Conservation (phyloP, 2,329 filamentous ascomycete species). For the Penicillium sp. region DNA sequence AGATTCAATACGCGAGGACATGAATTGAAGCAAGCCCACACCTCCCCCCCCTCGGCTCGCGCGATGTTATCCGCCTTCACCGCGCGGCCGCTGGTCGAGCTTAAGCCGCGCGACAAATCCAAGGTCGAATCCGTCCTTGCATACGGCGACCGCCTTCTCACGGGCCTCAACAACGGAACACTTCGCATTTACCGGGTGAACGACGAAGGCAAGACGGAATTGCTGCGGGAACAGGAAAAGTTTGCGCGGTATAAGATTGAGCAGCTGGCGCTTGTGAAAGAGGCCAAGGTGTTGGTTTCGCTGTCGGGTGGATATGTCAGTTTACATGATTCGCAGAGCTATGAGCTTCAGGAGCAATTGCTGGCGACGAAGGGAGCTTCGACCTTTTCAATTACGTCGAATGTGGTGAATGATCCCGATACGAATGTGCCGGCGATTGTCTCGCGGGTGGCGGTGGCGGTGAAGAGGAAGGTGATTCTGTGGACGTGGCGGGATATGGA, state of each 20-base stretch:
- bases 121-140: slow-evolving; percentile 94
- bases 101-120: slow-evolving; percentile 89
- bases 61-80: slow-evolving; percentile 95
- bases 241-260: slow-evolving; percentile 88
- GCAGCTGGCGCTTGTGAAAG: slow-evolving; percentile 91
- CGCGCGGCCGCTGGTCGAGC: slow-evolving; percentile 92
- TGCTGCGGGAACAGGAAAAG: slow-evolving; percentile 86
- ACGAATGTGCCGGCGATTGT: slow-evolving; percentile 91
- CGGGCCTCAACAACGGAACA: slow-evolving; percentile 82
- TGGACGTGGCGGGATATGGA: slow-evolving; percentile 98
- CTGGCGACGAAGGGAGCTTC: slow-evolving; percentile 80
- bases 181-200: slow-evolving; percentile 85
- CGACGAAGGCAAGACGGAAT: slow-evolving; percentile 60
- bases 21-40: slow-evolving; percentile 12
- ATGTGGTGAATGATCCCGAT: slow-evolving; percentile 82
- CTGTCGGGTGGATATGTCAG: slow-evolving; percentile 85
- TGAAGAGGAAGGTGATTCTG: slow-evolving; percentile 80
- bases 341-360: slow-evolving; percentile 73
- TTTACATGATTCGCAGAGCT: slow-evolving; percentile 81
- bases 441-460: slow-evolving; percentile 81
- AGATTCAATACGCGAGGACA: slow-evolving; percentile 3
- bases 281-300: slow-evolving; percentile 84
- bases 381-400: slow-evolving; percentile 87
- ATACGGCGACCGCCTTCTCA: slow-evolving; percentile 85
- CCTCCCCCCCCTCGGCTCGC: slow-evolving; percentile 14